Evolutionary conservation across 768 basidiomycete genomes (phyloP), one percentile per base, ranked within the genome.

Genomic region (Xerocomellus chrysenteron): DNA sequence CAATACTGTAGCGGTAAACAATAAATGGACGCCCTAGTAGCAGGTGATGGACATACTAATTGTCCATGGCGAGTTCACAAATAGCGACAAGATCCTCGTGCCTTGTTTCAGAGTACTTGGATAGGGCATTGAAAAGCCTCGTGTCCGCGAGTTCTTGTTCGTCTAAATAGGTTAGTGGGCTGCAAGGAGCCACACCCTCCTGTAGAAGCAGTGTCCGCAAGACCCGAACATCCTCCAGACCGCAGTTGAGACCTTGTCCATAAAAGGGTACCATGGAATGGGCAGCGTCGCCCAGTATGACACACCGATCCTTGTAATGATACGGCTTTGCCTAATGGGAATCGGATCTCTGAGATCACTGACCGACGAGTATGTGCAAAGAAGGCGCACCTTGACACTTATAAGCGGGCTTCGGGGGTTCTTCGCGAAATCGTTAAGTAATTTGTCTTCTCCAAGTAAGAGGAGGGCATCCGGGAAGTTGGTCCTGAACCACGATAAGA

Each of bases 241-340:
- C 96, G 68, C 95, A 97, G 69, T 99, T 99, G 64, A 98, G 81
- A 41, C 96, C 96, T 79, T 99, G 96, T 42, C 96, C 91, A 70
- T 90, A 94, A 76, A 94, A 95, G 59, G 96, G 95, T n/a, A 95
- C 94, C 94, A 98, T 98, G 42, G 93, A 90, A 73, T 99, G 96
- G 12, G 94, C 92, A 40, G 96, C 89, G 73, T 99, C 96, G 53
- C 96, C 96, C 48, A 99, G 75, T 53, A 98, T 82, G 39, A 98
- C 80, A 59, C 80, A 92, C 64, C 90, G 82, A 75, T 93, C 92
- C 74, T 83, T 82, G 79, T 92, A 93, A 73, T 97, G 93, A 74
- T 94, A 95, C 48, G 93, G 94, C 56, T 79, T 85, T 64, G 85
- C 82, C 94, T 95, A 61, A 56, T 53, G 26, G 36, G 47, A 60